A percentile compares a stretch with the other conserved stretches of the same genome.
Evolutionary conservation across 495 filamentous ascomycete genomes (phyloP).

Genomic region (Annulohypoxylon bovei): DNA sequence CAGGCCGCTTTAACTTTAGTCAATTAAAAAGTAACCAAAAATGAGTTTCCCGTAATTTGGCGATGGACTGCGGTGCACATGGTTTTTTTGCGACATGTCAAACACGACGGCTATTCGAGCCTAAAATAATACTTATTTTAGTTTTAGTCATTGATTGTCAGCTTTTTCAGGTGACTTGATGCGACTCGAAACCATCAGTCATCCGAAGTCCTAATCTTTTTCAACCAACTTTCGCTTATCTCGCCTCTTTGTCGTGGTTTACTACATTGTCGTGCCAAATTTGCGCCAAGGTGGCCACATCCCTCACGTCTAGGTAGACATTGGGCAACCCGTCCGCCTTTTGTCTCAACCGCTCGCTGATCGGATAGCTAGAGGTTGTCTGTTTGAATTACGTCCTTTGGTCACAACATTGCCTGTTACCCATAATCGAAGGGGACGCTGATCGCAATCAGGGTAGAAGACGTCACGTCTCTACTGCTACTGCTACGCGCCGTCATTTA

Average conservation of each 20-base stretch:
- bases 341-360: conserved; percentile 26
- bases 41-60: conserved; percentile 34
- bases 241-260: not conserved
- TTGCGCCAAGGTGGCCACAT: conserved; percentile 37
- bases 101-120: conserved; percentile 27
- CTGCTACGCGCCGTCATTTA: conserved; percentile 14
- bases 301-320: conserved; percentile 21
- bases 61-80: conserved; percentile 25
- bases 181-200: conserved; percentile 15
- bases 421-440: not conserved
- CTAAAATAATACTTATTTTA: conserved; percentile 21
- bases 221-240: conserved; percentile 13
- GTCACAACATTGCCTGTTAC: not conserved
- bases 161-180: conserved; percentile 16
- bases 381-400: conserved; percentile 2
- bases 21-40: conserved; percentile 36
- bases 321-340: conserved; percentile 26
- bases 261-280: not conserved
- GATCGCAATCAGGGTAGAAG: conserved; percentile 21
- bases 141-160: conserved; percentile 3
- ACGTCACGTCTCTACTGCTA: conserved; percentile 2
- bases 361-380: conserved; percentile 3
- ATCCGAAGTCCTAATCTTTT: not conserved
- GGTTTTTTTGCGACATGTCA: conserved; percentile 39
- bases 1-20: conserved; percentile 21